Evolutionary conservation across 2,329 filamentous ascomycete species (phyloP), one percentile per base, ranked within the genome.

Genomic region (Alternaria viburni): DNA sequence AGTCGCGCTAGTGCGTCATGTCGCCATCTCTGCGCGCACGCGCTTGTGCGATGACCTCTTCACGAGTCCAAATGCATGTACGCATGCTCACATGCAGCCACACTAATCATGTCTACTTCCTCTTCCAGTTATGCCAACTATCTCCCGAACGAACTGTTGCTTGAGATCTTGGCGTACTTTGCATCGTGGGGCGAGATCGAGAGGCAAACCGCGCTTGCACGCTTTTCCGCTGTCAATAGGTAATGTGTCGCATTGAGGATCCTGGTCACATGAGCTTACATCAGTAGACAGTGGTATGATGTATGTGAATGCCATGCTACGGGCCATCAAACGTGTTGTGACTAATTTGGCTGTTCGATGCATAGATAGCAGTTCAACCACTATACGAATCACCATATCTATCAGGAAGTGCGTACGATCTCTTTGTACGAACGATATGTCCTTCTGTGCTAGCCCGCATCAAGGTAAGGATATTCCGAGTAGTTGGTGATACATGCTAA

Each of bases 301-400:
- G 82, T 83, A 65, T 52, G 62, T 57, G 25, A 41, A 41, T n/a
- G 21, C 7, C 30, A 30, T 36, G 12, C 21, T 43, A 25, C 28
- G 19, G 12, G n/a, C 21, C 8, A n/a, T 21, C 25, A 41, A n/a
- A 25, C 21, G 7, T 5, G 28, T 13, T 19, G 19, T 55, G 19
- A 41, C 54, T 62, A 6, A 62, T 49, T 12, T 19, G 4, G 17
- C 13, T 54, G 19, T 17, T 7, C 13, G 21, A 44, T n/a, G 15
- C 26, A 5, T 46, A 65, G 62, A 56, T 65, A 12, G 82, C 83
- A 0, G 79, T 88, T 9, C 74, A 80, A 1, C 76, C 80, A 12
- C 83, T 90, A 12, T 90, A 90, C 71, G 77, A 80, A 23, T 73
- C 74, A 3, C 88, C 88, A 3, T 76, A 80, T 49, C 78, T 90